Evolutionary conservation across 2,329 filamentous ascomycete genomes (phyloP).

Genomic region (Aspergillus luchuensis): DNA sequence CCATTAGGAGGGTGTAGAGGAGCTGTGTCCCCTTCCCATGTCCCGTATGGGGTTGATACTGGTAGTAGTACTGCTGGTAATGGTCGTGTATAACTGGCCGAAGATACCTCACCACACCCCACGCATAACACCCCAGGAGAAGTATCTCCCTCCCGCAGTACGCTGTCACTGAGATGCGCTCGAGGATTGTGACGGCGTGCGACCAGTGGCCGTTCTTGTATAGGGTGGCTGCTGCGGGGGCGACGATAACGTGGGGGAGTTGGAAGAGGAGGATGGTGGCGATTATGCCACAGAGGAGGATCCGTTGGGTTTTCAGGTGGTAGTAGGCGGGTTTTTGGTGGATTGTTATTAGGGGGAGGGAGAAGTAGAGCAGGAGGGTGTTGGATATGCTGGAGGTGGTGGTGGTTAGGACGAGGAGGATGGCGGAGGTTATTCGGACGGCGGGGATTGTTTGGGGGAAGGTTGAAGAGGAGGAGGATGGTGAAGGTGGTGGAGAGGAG

Average conservation of each 20-base stretch:
- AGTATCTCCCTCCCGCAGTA: conserved; percentile 56
- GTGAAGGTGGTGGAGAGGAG: conserved; percentile 37
- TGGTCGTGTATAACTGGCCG: conserved; percentile 31
- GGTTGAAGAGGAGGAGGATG: conserved; percentile 9
- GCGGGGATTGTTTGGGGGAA: background rate
- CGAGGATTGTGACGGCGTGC: conserved; percentile 34
- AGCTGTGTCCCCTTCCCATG: conserved; percentile 24
- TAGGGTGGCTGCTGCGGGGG: conserved; percentile 35
- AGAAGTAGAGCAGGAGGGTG: conserved; percentile 48
- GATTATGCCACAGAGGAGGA: conserved; percentile 47
- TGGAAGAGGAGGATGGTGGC: conserved; percentile 37
- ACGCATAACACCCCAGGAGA: conserved; percentile 55
- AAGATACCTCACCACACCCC: conserved; percentile 45
- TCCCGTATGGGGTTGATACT: too few relatives aligned
- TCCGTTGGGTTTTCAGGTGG: conserved; percentile 8
- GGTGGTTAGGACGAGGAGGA: conserved; percentile 34
- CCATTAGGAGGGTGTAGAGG: conserved; percentile 47
- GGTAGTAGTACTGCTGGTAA: conserved; percentile 19
- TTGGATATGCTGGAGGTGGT: conserved; percentile 44
- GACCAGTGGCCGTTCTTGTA: conserved; percentile 5
- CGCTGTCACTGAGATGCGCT: conserved; percentile 53
- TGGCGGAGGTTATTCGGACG: background rate
- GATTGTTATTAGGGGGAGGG: conserved; percentile 46
- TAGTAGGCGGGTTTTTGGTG: conserved; percentile 29
- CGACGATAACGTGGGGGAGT: conserved; percentile 36